Evolutionary conservation across 2,329 filamentous ascomycete species (phyloP).

Genomic region (Penicillium sp.): DNA sequence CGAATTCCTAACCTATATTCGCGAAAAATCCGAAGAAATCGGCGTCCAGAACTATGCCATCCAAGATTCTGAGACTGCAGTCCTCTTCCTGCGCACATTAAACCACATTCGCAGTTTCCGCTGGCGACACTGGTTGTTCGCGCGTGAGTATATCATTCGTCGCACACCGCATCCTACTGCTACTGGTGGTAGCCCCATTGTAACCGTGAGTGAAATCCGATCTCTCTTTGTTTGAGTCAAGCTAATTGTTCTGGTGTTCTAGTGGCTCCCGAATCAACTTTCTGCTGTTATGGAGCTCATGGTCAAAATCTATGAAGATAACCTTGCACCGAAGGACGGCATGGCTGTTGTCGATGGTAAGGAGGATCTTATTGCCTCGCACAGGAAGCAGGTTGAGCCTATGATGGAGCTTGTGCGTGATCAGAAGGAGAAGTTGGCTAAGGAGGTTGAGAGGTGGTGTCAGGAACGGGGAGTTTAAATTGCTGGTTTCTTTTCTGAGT

Average conservation of each 20-base stretch:
- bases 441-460: slow-evolving; percentile 48
- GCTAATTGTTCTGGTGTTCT: neutral
- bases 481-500: neutral
- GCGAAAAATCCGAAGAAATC: slow-evolving; percentile 50
- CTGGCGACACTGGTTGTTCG: slow-evolving; percentile 51
- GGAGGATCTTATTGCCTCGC: slow-evolving; percentile 23
- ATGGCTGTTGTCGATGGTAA: slow-evolving; percentile 9
- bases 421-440: slow-evolving; percentile 34
- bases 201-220: slow-evolving; percentile 37
- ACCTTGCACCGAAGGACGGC: slow-evolving; percentile 36
- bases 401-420: slow-evolving; percentile 39
- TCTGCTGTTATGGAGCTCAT: slow-evolving; percentile 51
- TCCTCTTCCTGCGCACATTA: slow-evolving; percentile 46
- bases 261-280: slow-evolving; percentile 51
- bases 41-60: slow-evolving; percentile 39
- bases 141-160: slow-evolving; percentile 49
- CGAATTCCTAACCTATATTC: slow-evolving; percentile 74
- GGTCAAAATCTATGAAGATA: slow-evolving; percentile 44
- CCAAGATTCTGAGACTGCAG: slow-evolving; percentile 40
- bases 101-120: slow-evolving; percentile 51
- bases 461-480: slow-evolving; percentile 43
- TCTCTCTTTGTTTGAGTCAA: neutral
- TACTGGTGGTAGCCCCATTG: slow-evolving; percentile 50
- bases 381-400: slow-evolving; percentile 39
- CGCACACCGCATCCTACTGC: slow-evolving; percentile 47